These are phyloP conservation scores for Protomyces arabidopsidicola DNA, from an alignment of 1,139 yeast species.

Conservation along the genomic window DNA sequence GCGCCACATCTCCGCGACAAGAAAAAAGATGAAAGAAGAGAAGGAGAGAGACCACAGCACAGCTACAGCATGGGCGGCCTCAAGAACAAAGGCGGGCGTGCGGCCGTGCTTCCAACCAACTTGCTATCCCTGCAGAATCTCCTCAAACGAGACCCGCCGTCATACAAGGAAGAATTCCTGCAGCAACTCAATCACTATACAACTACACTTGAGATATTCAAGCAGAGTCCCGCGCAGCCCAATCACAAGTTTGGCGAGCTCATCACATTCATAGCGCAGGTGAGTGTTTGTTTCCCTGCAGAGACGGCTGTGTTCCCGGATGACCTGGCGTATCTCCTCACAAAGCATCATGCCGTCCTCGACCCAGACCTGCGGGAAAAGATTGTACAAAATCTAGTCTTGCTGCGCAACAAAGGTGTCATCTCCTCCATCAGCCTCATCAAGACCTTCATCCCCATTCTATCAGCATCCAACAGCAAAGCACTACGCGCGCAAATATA, in stretches of 20 bases:
- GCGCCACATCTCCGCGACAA: not conserved
- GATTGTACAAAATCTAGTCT: conserved; percentile 78
- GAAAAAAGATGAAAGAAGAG: not conserved
- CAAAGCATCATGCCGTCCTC: conserved; percentile 72
- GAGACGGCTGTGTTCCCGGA: conserved; percentile 81
- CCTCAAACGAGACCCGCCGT: conserved; percentile 84
- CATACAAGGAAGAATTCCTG: conserved; percentile 86
- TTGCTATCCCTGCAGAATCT: conserved; percentile 85
- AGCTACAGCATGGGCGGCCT: conserved; percentile 21
- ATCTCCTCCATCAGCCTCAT: conserved; percentile 74
- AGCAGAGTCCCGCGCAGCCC: conserved; percentile 48
- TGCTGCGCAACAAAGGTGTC: conserved; percentile 84
- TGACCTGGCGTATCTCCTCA: conserved; percentile 64
- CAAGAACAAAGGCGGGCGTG: conserved; percentile 56
- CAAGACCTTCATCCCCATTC: conserved; percentile 80
- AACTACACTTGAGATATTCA: conserved; percentile 78
- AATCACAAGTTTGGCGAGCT: conserved; percentile 74
- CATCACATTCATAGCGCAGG: conserved; percentile 87
- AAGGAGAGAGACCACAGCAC: not conserved
- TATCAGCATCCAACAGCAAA: conserved; percentile 68
- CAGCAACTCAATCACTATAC: conserved; percentile 92
- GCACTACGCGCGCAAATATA: conserved; percentile 78
- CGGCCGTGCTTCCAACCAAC: conserved; percentile 86
- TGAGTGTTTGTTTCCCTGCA: conserved; percentile 80
- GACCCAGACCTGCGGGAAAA: conserved; percentile 86